Percentiles rank a stretch among this genome's conserved stretches.
These are phyloP conservation scores for Beta lomatogona DNA, from an alignment of 179 eudicot species.

Conservation along the genomic window DNA sequence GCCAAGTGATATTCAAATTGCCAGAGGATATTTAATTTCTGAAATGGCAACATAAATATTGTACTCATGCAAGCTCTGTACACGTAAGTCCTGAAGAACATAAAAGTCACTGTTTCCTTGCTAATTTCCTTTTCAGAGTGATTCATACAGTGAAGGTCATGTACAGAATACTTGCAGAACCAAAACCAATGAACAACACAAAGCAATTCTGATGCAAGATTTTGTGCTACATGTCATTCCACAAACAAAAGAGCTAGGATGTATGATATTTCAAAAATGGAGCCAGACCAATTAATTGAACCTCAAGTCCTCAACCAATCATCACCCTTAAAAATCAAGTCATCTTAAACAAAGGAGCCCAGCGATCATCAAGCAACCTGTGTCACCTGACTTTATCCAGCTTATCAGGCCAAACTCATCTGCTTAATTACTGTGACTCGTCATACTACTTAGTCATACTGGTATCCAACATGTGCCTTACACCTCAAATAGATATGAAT, in stretches of 20 bases:
- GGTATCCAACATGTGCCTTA: background rate
- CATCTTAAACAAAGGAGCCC: background rate
- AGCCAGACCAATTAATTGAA: background rate
- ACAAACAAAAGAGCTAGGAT: background rate
- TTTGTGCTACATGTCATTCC: background rate
- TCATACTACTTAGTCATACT: background rate
- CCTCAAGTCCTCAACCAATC: constrained; percentile 2
- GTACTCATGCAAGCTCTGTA: too few species aligned
- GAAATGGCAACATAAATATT: too few species aligned
- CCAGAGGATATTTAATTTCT: too few species aligned
- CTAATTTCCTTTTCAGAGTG: background rate
- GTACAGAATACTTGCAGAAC: background rate
- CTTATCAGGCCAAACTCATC: background rate
- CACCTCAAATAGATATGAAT: background rate
- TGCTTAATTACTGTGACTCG: background rate
- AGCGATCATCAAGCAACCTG: too few species aligned
- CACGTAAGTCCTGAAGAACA: background rate
- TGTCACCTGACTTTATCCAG: background rate
- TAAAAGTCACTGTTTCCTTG: background rate
- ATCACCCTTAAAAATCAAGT: background rate
- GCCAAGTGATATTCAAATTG: background rate
- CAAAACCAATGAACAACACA: too few species aligned
- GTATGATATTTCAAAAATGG: too few species aligned
- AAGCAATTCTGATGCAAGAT: background rate
- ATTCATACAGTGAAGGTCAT: background rate